Evolutionary conservation across 306 rosid genomes (phyloP).

Genomic region (Citrullus amarus): DNA sequence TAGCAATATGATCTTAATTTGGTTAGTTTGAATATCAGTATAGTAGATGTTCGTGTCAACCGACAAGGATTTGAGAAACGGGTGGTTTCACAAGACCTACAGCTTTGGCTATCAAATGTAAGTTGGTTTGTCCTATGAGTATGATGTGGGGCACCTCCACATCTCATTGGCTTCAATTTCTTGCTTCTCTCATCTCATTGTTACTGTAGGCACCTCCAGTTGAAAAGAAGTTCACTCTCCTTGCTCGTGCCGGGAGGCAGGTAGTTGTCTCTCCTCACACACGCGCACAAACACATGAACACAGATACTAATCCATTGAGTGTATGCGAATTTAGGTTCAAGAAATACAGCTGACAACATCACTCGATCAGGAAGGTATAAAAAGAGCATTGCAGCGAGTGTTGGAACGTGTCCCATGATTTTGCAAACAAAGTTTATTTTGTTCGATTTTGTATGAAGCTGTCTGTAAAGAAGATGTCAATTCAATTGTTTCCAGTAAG

Average conservation of each 20-base stretch:
- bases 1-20: background rate
- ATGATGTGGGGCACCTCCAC: background rate
- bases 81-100: constrained; percentile 90
- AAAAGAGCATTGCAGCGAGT: constrained; percentile 83
- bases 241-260: constrained; percentile 96
- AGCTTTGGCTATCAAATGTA: constrained; percentile 85
- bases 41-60: constrained; percentile 49
- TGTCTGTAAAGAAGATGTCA: constrained; percentile 7
- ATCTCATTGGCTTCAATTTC: background rate
- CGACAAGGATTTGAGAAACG: constrained; percentile 93
- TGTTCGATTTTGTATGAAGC: background rate
- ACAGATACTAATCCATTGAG: background rate
- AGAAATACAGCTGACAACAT: constrained; percentile 67
- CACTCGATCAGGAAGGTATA: constrained; percentile 87
- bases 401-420: constrained; percentile 75
- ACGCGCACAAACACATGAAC: background rate
- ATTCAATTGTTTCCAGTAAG: background rate
- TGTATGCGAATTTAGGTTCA: constrained; percentile 45
- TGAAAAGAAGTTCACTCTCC: constrained; percentile 62
- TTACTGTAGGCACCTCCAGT: constrained; percentile 58
- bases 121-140: constrained; percentile 16
- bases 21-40: constrained; percentile 31
- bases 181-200: constrained; percentile 8
- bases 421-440: background rate
- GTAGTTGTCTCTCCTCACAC: constrained; percentile 19